Evolutionary conservation across 371 early-diverging fungal species (phyloP).

Genomic region (Actinomucor elegans): DNA sequence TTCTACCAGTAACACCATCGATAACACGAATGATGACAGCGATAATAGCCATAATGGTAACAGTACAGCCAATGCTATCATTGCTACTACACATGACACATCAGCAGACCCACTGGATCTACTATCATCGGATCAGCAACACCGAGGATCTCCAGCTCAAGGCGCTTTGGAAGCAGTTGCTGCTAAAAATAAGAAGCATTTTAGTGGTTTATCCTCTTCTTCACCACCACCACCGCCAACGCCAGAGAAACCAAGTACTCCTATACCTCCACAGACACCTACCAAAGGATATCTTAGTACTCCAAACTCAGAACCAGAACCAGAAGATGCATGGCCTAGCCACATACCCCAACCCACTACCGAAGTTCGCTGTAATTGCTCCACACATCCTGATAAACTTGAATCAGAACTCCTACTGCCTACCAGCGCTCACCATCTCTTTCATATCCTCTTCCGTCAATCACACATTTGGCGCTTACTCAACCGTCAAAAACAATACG

Average conservation of each 20-base stretch:
- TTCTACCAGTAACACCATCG: not conserved
- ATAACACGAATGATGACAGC: slow-evolving; percentile 1
- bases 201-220: not conserved
- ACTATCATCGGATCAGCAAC: not conserved
- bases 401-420: slow-evolving; percentile 49
- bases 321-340: slow-evolving; percentile 8
- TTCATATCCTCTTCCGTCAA: slow-evolving; percentile 52
- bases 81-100: no score
- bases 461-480: slow-evolving; percentile 41
- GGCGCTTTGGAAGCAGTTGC: slow-evolving; percentile 23
- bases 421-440: slow-evolving; percentile 56
- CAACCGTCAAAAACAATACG: slow-evolving; percentile 39
- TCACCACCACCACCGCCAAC: not conserved
- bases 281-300: no score
- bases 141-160: slow-evolving; percentile 30
- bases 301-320: not conserved
- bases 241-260: not conserved
- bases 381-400: slow-evolving; percentile 65
- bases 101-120: no score
- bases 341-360: slow-evolving; percentile 33
- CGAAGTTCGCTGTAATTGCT: slow-evolving; percentile 61
- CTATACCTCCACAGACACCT: not conserved
- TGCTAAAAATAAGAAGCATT: not conserved
- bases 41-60: not conserved
- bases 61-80: no score